Base-by-base conservation (phyloP, 805 yeast species). In the Maudiozyma saulgeensis region DNA sequence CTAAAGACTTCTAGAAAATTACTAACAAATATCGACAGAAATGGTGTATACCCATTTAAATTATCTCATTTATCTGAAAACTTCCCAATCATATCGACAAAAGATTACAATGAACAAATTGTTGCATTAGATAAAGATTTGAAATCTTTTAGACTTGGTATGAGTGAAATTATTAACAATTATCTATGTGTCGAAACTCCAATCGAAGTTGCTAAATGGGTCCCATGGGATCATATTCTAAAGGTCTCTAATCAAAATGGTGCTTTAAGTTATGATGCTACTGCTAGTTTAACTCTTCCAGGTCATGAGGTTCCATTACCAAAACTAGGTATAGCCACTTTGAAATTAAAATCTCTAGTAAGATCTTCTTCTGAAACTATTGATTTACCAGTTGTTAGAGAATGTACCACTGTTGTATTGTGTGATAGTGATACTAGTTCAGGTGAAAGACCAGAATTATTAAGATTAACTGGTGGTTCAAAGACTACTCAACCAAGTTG, bases 1-100 rank as follows among this genome's bases (percentile, higher is more conserved):
- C 72, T 91, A 58, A 82, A 78, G 63, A 74, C 87, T 23, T 76
- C 96, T 9, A 80, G 96, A 66, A 77, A 75, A 53, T 73, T 89
- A 49, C 73, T 90, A 56, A 73, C 80, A 34, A 77, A 77, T 52
- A 78, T 87, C 56, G 96, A 89, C 68, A 79, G 77, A 56, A 72
- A 77, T 44, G 86, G 96, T 26, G 98, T 93, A 34, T 91, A 80
- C 68, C 98, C 99, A 50, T 87, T 91, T 75, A 91, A 88, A 68
- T 75, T 90, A 56, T 75, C 88, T 38, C 84, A 87, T 68, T 70
- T 87, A 44, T 76, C 87, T 15, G 19, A 42, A 21, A 72, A 74
- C 23, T 83, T 82, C 76, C 90, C 90, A 49, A 66, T 82, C 23
- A 68, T 76, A 44, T 61, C 70, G 40, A 59, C 67, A 37, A 49